Evolutionary conservation across 2,329 filamentous ascomycete species (phyloP).

Genomic region (Paecilomyces niveus): DNA sequence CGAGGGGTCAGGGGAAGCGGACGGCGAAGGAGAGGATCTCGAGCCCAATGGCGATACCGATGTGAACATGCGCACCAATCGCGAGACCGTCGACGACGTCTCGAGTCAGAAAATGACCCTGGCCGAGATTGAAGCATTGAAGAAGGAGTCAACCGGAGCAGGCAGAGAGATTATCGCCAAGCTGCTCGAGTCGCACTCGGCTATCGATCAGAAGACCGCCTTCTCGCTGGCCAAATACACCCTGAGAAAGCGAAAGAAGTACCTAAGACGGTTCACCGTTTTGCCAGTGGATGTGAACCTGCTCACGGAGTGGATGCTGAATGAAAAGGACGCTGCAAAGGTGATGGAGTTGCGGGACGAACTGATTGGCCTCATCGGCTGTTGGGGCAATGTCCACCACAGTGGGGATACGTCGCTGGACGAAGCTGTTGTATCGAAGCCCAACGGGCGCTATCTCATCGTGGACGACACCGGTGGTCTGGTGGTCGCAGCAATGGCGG

Average conservation of each 20-base stretch:
- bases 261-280: slow-evolving; percentile 78
- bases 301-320: slow-evolving; percentile 68
- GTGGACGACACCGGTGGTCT: slow-evolving; percentile 83
- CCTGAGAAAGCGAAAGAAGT: slow-evolving; percentile 87
- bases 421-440: slow-evolving; percentile 15
- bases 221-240: slow-evolving; percentile 97
- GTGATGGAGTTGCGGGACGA: slow-evolving; percentile 85
- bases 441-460: slow-evolving; percentile 65
- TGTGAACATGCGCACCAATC: slow-evolving; percentile 54
- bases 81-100: slow-evolving; percentile 55
- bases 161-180: slow-evolving; percentile 90
- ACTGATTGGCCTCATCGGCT: slow-evolving; percentile 69
- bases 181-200: slow-evolving; percentile 80
- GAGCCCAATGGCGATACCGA: slow-evolving; percentile 25
- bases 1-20: slow-evolving; percentile 30
- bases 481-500: slow-evolving; percentile 74
- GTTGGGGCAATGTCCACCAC: slow-evolving; percentile 86
- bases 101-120: slow-evolving; percentile 68
- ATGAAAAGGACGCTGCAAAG: slow-evolving; percentile 71
- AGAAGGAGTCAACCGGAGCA: slow-evolving; percentile 65
- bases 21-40: slow-evolving; percentile 29
- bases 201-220: slow-evolving; percentile 85
- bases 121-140: slow-evolving; percentile 64
- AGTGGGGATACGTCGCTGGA: slow-evolving; percentile 36
- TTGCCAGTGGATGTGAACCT: slow-evolving; percentile 73